phyloP scores from a whole-genome alignment of 176 grass and related monocot genomes.

The Elaeis guineensis region DNA sequence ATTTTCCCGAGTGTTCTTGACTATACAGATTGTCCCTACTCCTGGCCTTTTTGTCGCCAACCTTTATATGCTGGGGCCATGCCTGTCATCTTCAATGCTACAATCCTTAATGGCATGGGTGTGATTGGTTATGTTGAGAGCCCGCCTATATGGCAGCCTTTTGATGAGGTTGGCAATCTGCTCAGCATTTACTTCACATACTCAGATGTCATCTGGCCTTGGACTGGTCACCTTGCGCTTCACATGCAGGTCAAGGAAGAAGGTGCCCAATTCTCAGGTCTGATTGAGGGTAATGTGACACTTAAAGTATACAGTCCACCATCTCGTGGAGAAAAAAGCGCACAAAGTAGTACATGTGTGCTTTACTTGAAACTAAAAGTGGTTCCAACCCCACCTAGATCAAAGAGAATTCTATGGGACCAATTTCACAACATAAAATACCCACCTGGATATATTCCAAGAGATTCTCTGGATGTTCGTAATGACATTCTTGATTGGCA shows the following conservation, averaged over 20 bases:
- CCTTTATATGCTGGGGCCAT: constrained; percentile 88
- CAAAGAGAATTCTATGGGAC: constrained; percentile 90
- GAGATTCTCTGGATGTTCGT: constrained; percentile 94
- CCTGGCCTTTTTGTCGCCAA: constrained; percentile 92
- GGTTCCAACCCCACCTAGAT: constrained; percentile 65
- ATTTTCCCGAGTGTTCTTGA: constrained; percentile 83
- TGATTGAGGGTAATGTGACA: constrained; percentile 82
- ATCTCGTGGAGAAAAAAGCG: constrained; percentile 40
- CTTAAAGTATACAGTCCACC: constrained; percentile 59
- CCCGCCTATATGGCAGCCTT: constrained; percentile 72
- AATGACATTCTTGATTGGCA: constrained; percentile 99
- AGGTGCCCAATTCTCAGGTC: constrained; percentile 66
- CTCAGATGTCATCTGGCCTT: constrained; percentile 93
- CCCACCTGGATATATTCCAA: constrained; percentile 91
- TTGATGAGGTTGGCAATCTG: constrained; percentile 74
- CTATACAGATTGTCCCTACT: constrained; percentile 79
- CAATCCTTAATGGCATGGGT: constrained; percentile 93
- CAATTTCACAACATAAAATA: constrained; percentile 99
- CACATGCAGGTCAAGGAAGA: constrained; percentile 95
- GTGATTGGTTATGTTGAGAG: constrained; percentile 83
- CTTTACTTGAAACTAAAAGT: constrained; percentile 81
- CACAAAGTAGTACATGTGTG: constrained; percentile 52
- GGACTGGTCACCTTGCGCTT: constrained; percentile 85
- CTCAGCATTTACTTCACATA: constrained; percentile 86
- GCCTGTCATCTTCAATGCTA: constrained; percentile 92